phyloP scores from a whole-genome alignment of 352 stramenopile genomes.

The Phytophthora uliginosa region DNA sequence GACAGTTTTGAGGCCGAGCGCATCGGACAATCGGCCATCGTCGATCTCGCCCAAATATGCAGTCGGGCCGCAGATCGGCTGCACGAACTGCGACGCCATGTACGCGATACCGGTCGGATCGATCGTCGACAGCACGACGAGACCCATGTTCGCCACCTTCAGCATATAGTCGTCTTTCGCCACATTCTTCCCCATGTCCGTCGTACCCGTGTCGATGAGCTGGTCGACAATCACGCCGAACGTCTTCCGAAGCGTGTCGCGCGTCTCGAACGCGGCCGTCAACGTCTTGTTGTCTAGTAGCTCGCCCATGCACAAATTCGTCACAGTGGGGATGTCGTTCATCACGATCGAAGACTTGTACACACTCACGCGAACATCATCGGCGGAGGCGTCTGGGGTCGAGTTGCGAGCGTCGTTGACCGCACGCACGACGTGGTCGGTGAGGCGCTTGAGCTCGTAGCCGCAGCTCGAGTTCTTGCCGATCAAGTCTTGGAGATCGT shows the following conservation, averaged over 20 bases:
- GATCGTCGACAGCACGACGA: constrained; percentile 36
- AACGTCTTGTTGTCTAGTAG: constrained; percentile 23
- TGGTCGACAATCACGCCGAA: constrained; percentile 33
- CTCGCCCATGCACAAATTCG: constrained; percentile 33
- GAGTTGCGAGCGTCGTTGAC: constrained; percentile 27
- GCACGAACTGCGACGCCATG: constrained; percentile 43
- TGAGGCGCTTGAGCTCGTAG: constrained; percentile 36
- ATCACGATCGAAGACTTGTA: constrained; percentile 24
- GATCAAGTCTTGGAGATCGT: constrained; percentile 35
- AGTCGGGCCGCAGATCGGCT: constrained; percentile 38
- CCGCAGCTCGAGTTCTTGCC: constrained; percentile 30
- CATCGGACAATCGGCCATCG: constrained; percentile 17
- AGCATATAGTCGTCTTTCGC: constrained; percentile 36
- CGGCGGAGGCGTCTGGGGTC: constrained; percentile 10
- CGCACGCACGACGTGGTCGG: constrained; percentile 23
- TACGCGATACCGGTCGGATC: constrained; percentile 44
- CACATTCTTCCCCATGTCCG: constrained; percentile 20
- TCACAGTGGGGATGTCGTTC: constrained; percentile 21
- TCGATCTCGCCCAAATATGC: constrained; percentile 32
- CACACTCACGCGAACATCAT: constrained; percentile 30
- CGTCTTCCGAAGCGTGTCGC: constrained; percentile 30
- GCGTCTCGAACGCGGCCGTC: constrained; percentile 23
- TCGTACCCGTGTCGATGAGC: constrained; percentile 20
- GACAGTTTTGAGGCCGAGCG: constrained; percentile 17
- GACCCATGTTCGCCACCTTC: constrained; percentile 42